These are phyloP conservation scores for Rutstroemia sp. DNA, from an alignment of 2,329 filamentous ascomycete genomes.

Conservation along the genomic window DNA sequence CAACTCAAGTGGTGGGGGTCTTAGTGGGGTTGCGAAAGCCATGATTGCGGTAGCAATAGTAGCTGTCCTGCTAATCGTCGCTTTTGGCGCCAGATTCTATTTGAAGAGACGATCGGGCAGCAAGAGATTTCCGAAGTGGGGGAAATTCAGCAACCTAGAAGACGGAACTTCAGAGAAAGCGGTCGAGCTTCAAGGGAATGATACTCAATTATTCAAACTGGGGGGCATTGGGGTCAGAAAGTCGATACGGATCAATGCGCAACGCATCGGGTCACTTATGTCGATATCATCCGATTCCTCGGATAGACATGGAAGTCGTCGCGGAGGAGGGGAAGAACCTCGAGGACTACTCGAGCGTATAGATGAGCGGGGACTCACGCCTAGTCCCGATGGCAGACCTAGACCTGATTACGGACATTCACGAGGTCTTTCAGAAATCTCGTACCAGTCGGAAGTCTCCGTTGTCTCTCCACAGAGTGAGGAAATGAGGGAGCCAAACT, in stretches of 20 bases:
- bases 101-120: not conserved
- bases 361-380: not conserved
- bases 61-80: not conserved
- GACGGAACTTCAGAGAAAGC: not conserved
- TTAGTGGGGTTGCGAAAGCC: not conserved
- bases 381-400: not conserved
- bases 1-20: not conserved
- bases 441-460: too few species aligned
- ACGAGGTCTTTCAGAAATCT: not conserved
- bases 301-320: not conserved
- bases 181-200: conserved; percentile 2
- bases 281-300: not conserved
- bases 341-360: not conserved
- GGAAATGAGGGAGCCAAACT: too few species aligned
- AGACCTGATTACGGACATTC: not conserved
- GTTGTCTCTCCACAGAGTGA: too few species aligned
- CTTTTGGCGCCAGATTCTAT: not conserved
- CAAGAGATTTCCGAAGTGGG: not conserved
- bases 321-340: not conserved
- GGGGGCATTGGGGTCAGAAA: conserved; percentile 3
- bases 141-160: conserved; percentile 5
- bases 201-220: conserved; percentile 3
- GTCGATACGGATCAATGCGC: not conserved
- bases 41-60: conserved; percentile 1
- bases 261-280: conserved; percentile 1